Percentiles rank a stretch among this genome's conserved stretches.
Evolutionary conservation across 169 alveolate species (phyloP).

Genomic region (Besnoitia besnoiti): DNA sequence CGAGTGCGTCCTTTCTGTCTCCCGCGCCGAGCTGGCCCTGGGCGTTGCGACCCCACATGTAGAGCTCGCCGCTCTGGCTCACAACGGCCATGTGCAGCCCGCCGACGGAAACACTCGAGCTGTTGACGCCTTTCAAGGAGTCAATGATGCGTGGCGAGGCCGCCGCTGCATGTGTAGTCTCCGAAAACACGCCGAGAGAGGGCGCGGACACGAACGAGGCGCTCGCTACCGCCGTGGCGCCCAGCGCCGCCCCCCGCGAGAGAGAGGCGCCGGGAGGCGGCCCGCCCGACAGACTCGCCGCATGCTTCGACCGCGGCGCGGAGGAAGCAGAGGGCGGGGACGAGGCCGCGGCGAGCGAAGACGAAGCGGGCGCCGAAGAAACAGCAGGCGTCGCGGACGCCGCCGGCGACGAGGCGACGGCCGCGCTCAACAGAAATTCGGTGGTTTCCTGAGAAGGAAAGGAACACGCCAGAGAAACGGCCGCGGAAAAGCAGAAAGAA

Average conservation of each 20-base stretch:
- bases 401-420: neutral
- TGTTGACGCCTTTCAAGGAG: neutral
- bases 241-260: too few relatives aligned
- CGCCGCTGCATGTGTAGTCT: neutral
- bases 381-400: neutral
- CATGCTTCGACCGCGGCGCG: too few relatives aligned
- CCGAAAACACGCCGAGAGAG: neutral
- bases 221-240: neutral
- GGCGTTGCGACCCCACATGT: slow-evolving; percentile 70
- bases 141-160: neutral
- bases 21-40: slow-evolving; percentile 75
- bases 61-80: slow-evolving; percentile 69
- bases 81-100: slow-evolving; percentile 68
- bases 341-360: neutral
- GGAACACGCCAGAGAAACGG: neutral
- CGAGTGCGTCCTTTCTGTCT: slow-evolving; percentile 56
- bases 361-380: neutral
- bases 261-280: neutral
- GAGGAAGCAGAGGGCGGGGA: neutral
- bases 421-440: neutral
- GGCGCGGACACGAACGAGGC: neutral
- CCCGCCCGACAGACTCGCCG: neutral
- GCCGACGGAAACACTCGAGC: slow-evolving; percentile 62
- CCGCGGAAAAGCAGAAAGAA: neutral
- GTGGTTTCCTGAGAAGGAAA: neutral